Percentiles rank a stretch among this genome's conserved stretches.
phyloP scores from a whole-genome alignment of 2,329 filamentous ascomycete genomes.

The Coniochaeta sp. region DNA sequence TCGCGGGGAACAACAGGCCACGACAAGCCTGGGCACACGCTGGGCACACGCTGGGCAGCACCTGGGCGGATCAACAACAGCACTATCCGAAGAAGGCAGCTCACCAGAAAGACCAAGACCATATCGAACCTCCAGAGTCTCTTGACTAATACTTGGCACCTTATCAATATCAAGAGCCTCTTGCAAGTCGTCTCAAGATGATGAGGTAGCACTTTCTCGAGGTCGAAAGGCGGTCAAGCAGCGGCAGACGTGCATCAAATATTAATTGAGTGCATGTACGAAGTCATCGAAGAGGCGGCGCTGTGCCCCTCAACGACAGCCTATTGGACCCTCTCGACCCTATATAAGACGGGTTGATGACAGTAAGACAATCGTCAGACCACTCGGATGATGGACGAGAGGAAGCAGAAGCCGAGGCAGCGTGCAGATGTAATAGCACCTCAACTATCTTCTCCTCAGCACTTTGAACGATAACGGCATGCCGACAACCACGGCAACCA shows the following conservation, averaged over 20 bases:
- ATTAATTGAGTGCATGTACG: background rate
- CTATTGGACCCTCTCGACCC: background rate
- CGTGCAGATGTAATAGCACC: background rate
- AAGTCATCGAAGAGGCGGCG: background rate
- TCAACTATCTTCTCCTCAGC: background rate
- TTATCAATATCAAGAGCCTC: too few species aligned
- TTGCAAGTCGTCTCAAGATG: background rate
- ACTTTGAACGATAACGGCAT: background rate
- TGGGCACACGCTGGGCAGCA: too few species aligned
- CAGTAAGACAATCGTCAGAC: background rate
- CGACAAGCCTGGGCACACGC: too few species aligned
- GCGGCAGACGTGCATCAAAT: background rate
- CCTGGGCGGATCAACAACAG: too few species aligned
- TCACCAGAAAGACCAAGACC: too few species aligned
- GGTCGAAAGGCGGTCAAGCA: constrained; percentile 1
- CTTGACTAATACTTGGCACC: too few species aligned
- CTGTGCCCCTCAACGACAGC: background rate
- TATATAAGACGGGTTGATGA: background rate
- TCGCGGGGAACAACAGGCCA: background rate
- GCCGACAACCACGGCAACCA: background rate
- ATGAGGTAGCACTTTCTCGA: background rate
- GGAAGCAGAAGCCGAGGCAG: background rate
- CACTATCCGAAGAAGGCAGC: too few species aligned
- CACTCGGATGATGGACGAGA: background rate
- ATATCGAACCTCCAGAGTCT: too few species aligned